Evolutionary conservation across 2,329 filamentous ascomycete genomes (phyloP).

Genomic region (Verticillium albo-atrum): DNA sequence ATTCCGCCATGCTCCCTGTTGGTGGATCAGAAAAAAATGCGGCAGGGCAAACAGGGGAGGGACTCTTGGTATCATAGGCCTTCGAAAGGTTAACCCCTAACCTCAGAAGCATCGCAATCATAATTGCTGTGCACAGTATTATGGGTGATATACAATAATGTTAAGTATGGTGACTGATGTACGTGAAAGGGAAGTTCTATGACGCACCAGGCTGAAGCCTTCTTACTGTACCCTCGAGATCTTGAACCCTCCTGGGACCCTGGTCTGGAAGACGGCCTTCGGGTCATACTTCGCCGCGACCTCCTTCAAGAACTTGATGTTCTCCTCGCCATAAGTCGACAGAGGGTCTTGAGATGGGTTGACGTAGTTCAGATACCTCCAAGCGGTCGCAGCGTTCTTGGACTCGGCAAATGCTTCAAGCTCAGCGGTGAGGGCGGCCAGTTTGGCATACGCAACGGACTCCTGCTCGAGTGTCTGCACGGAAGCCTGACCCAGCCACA

Average conservation of each 20-base stretch:
- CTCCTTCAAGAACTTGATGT: conserved; percentile 18
- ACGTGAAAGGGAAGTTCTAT: no score
- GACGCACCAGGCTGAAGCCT: background rate
- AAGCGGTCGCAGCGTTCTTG: conserved; percentile 15
- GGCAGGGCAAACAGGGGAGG: no score
- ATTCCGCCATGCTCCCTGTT: no score
- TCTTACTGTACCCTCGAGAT: background rate
- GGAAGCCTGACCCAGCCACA: conserved; percentile 1
- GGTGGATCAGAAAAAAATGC: no score
- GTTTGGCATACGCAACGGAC: conserved; percentile 22
- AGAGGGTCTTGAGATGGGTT: conserved; percentile 21
- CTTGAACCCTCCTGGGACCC: conserved; percentile 22
- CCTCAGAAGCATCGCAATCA: no score
- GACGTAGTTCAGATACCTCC: conserved; percentile 32
- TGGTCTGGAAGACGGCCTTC: conserved; percentile 24
- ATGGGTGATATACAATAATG: no score
- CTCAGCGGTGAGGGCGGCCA: conserved; percentile 21
- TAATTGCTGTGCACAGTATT: no score
- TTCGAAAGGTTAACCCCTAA: no score
- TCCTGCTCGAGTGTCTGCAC: conserved; percentile 19
- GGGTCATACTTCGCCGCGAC: conserved; percentile 27
- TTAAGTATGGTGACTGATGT: no score
- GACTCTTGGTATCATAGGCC: no score
- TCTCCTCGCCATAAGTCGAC: conserved; percentile 25
- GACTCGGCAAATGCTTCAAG: conserved; percentile 16